Evolutionary conservation across 2,329 filamentous ascomycete genomes (phyloP), one percentile per base, ranked within the genome.

Genomic region (Claviceps quebecensis): DNA sequence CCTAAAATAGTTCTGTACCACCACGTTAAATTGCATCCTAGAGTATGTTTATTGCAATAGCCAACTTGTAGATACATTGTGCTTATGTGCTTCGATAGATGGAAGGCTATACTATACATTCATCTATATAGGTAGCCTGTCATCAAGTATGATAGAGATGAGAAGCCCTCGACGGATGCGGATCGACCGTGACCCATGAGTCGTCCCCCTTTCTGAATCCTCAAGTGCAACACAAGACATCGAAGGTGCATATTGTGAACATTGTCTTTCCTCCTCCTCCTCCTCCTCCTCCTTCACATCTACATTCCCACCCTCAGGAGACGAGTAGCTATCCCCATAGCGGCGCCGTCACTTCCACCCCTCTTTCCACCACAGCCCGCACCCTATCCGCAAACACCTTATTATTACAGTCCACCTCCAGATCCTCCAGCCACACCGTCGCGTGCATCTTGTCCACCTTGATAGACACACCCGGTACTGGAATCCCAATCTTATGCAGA

Each of bases 361-460:
- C 90, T 57, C 89, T 77, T 66, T 97, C 91, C 11, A 96, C 86
- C 8, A 98, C 88, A 1, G 87, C 88, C 59, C 85, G 78, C 5
- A 98, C 87, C 53, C 93, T 76, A 65, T 95, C 91, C 46, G 82
- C 82, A 61, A 95, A 78, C 17, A 87, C 80, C 56, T 81, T 80
- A 56, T 88, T 88, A 51, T 71, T 71, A 65, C 88, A 94, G 67
- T 97, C 93, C 4, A 98, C 86, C 59, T 95, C 88, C 45, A 97
- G 68, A 58, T 86, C 81, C 73, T 97, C 93, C 40, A 98, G 72
- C 90, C 91, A 97, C 6, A 98, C 84, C 55, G 81, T 86, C 6
- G 91, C 93, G 50, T 84, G 75, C 69, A 89, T 84, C 69, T 87
- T 93, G 60, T 97, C 91, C 4, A 96, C 84, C 60, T 78, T 83